phyloP scores from a whole-genome alignment of 2,329 filamentous ascomycete species.

The Balansia obtecta region DNA sequence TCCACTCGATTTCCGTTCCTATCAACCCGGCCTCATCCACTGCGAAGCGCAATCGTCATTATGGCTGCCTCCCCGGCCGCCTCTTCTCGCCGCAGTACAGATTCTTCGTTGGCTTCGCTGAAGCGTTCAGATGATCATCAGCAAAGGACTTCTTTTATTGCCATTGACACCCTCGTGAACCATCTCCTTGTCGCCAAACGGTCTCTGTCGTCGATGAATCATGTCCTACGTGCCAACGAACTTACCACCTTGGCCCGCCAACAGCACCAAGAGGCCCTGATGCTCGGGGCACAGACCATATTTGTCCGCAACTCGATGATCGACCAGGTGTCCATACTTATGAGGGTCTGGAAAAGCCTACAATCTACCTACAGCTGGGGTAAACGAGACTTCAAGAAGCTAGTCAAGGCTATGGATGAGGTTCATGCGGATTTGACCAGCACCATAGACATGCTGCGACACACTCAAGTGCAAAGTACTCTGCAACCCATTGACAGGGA shows the following conservation, averaged over 20 bases:
- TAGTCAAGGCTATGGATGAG: conserved; percentile 53
- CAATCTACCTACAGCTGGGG: conserved; percentile 44
- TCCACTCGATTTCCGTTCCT: not conserved
- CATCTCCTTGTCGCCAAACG: conserved; percentile 81
- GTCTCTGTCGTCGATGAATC: conserved; percentile 69
- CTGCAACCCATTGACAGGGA: conserved; percentile 48
- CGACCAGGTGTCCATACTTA: conserved; percentile 41
- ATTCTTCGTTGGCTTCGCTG: conserved; percentile 23
- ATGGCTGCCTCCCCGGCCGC: conserved; percentile 25
- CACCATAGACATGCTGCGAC: conserved; percentile 53
- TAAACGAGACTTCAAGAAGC: conserved; percentile 45
- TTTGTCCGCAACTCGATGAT: conserved; percentile 53
- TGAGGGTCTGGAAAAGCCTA: conserved; percentile 37
- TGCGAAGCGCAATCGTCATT: conserved; percentile 2
- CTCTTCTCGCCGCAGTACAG: conserved; percentile 24
- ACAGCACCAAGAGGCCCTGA: conserved; percentile 65
- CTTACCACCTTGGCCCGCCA: conserved; percentile 65
- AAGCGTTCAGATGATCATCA: conserved; percentile 16
- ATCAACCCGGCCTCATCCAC: not conserved
- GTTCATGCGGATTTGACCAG: conserved; percentile 51
- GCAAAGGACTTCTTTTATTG: conserved; percentile 11
- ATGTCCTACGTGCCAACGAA: conserved; percentile 77
- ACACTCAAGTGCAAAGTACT: conserved; percentile 49
- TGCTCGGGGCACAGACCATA: conserved; percentile 56
- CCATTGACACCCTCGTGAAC: conserved; percentile 66